These are phyloP conservation scores for Pilatotrama ljubarskyi DNA, from an alignment of 768 basidiomycete species.

Conservation along the genomic window DNA sequence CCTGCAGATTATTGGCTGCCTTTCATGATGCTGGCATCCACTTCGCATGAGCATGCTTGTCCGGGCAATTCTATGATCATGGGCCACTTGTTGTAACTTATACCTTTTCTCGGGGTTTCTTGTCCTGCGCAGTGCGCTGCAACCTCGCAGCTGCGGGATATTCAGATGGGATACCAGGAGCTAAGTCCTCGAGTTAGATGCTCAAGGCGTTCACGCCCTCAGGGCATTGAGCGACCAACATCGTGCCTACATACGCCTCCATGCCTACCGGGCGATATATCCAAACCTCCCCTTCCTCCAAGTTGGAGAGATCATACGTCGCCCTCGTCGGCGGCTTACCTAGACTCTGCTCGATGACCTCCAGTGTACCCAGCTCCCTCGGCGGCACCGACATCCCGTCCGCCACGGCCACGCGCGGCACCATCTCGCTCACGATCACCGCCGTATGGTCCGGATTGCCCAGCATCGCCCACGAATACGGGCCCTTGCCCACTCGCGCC, in stretches of 20 bases:
- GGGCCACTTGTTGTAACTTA: slow-evolving; percentile 10
- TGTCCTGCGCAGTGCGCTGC: not conserved
- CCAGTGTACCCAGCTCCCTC: slow-evolving; percentile 42
- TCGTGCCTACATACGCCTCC: slow-evolving; percentile 34
- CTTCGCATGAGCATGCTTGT: slow-evolving; percentile 48
- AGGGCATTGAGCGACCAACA: slow-evolving; percentile 25
- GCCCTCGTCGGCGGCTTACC: slow-evolving; percentile 40
- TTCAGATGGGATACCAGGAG: not conserved
- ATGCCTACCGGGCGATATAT: slow-evolving; percentile 54
- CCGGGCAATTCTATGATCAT: not conserved
- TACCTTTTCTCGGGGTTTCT: not conserved
- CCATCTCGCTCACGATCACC: slow-evolving; percentile 44
- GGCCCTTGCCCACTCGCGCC: slow-evolving; percentile 37
- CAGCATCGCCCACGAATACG: slow-evolving; percentile 28
- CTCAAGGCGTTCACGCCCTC: slow-evolving; percentile 18
- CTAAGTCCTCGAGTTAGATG: not conserved
- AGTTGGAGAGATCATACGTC: slow-evolving; percentile 44
- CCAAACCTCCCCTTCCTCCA: slow-evolving; percentile 57
- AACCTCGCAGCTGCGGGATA: not conserved
- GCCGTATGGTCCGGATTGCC: slow-evolving; percentile 60
- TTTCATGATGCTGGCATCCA: slow-evolving; percentile 77
- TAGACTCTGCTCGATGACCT: slow-evolving; percentile 56
- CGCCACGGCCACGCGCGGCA: slow-evolving; percentile 31
- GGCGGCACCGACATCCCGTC: slow-evolving; percentile 41
- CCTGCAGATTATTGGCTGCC: slow-evolving; percentile 61